Percentiles rank a stretch among this genome's conserved stretches.
Evolutionary conservation across 164 flowering plant species (phyloP).

Genomic region (Nymphaea thermarum): DNA sequence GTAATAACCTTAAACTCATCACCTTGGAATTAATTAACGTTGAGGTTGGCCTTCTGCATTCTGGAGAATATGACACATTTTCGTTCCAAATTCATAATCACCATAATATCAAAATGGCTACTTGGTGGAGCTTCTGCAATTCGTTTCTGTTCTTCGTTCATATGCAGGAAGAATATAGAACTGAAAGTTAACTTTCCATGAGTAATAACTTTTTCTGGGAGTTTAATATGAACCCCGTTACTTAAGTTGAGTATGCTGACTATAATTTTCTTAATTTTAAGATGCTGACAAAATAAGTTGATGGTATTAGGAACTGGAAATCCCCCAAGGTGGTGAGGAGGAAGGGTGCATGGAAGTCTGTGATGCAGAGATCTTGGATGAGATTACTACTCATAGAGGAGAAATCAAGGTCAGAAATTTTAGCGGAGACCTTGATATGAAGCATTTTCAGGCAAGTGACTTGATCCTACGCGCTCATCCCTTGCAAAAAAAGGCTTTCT

Average conservation of each 20-base stretch:
- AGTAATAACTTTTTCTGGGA: no score
- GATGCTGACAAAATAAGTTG: no score
- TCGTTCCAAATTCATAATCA: neutral
- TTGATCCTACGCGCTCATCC: neutral
- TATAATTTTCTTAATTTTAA: no score
- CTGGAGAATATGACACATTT: neutral
- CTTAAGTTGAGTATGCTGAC: no score
- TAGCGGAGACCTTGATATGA: constrained; percentile 17
- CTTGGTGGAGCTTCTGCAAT: neutral
- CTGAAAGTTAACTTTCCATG: no score
- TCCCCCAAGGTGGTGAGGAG: constrained; percentile 7
- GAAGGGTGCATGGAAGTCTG: constrained; percentile 20
- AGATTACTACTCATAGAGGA: constrained; percentile 65
- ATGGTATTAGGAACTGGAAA: constrained; percentile 23
- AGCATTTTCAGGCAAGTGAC: constrained; percentile 14
- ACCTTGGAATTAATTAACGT: neutral
- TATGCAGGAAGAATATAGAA: no score
- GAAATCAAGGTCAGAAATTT: constrained; percentile 60
- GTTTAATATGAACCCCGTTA: no score
- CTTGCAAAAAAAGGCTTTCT: neutral
- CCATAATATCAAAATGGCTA: no score
- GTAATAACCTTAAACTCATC: constrained; percentile 11
- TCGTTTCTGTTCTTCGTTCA: neutral
- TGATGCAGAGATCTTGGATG: constrained; percentile 56
- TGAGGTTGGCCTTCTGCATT: neutral